Evolutionary conservation across 1,284 basidiomycete genomes (phyloP).

Genomic region (Phellinidium pouzarii): DNA sequence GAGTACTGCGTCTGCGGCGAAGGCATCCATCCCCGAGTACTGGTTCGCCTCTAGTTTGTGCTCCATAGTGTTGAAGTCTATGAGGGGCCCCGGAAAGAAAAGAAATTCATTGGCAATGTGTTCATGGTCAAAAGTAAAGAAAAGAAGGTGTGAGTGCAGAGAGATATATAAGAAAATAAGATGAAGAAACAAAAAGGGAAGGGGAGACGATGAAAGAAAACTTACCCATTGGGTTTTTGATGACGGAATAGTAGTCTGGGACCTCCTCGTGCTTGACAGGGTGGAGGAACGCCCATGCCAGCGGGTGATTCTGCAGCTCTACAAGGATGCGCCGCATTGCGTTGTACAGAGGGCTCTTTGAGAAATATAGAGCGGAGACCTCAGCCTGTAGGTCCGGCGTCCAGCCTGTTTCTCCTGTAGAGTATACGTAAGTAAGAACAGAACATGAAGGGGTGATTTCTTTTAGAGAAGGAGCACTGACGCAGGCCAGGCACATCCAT

Average conservation of each 20-base stretch:
- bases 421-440: not conserved
- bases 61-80: conserved; percentile 91
- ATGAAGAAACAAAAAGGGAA: no score
- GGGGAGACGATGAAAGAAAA: conserved; percentile 16
- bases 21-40: conserved; percentile 74
- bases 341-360: conserved; percentile 48
- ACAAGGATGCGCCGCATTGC: conserved; percentile 80
- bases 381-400: conserved; percentile 62
- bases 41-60: conserved; percentile 81
- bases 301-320: conserved; percentile 76
- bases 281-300: conserved; percentile 82
- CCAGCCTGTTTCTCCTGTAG: conserved; percentile 86
- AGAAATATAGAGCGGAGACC: conserved; percentile 2
- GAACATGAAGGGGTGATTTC: no score
- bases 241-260: conserved; percentile 85
- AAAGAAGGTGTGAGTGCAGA: not conserved
- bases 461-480: conserved; percentile 33
- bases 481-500: conserved; percentile 81
- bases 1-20: conserved; percentile 76
- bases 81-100: not conserved
- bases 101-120: not conserved
- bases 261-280: conserved; percentile 86
- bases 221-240: conserved; percentile 92
- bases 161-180: no score
- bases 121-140: not conserved